Percentiles rank a stretch among this genome's conserved stretches.
Conservation (phyloP, 2,329 filamentous ascomycete species). For the Ophiosphaerella narmari region DNA sequence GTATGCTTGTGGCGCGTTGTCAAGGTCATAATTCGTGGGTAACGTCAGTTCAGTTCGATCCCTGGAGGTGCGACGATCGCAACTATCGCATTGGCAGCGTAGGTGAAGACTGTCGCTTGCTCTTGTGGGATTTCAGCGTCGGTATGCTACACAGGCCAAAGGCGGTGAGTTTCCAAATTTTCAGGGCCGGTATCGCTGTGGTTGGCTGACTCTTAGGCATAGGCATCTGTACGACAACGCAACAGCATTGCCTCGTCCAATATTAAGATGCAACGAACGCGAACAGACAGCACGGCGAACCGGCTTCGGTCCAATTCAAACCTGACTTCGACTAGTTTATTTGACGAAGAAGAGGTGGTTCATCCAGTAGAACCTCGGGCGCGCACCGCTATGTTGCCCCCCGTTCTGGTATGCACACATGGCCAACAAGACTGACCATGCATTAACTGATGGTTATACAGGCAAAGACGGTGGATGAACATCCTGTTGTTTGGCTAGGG, state of each 20-base stretch:
- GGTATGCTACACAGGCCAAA: slow-evolving; percentile 94
- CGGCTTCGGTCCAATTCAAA: slow-evolving; percentile 74
- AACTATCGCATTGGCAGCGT: slow-evolving; percentile 97
- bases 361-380: slow-evolving; percentile 86
- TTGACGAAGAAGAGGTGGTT: slow-evolving; percentile 66
- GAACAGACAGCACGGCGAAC: slow-evolving; percentile 66
- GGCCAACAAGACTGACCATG: neutral
- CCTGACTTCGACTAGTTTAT: slow-evolving; percentile 57
- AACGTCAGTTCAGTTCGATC: slow-evolving; percentile 89
- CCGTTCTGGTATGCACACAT: slow-evolving; percentile 74
- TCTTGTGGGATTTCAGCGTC: slow-evolving; percentile 97
- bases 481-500: slow-evolving; percentile 87
- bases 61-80: slow-evolving; percentile 93
- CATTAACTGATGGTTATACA: slow-evolving; percentile 40
- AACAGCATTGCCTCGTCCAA: slow-evolving; percentile 57
- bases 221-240: slow-evolving; percentile 62
- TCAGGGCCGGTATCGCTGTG: neutral
- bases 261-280: slow-evolving; percentile 50
- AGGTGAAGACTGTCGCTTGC: slow-evolving; percentile 86
- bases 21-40: slow-evolving; percentile 97
- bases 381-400: slow-evolving; percentile 82
- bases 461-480: slow-evolving; percentile 82
- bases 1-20: slow-evolving; percentile 84
- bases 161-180: slow-evolving; percentile 61
- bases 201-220: slow-evolving; percentile 8